Conservation (phyloP, 768 basidiomycete genomes). For the Amanita phalloides region DNA sequence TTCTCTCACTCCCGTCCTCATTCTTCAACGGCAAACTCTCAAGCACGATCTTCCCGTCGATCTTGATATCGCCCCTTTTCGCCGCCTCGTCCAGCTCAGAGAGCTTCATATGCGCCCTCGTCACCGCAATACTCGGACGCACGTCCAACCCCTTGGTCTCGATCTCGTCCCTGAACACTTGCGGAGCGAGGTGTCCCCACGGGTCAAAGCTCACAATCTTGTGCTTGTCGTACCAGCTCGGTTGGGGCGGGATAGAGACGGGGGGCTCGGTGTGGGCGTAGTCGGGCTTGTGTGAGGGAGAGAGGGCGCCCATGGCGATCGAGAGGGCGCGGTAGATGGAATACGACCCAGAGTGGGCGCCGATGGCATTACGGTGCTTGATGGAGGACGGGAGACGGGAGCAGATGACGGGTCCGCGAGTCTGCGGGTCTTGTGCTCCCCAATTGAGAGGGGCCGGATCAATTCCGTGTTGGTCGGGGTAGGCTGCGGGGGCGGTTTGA, state of each 20-base stretch:
- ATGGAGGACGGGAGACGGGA: conserved; percentile 76
- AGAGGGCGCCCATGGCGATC: conserved; percentile 81
- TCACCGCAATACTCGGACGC: conserved; percentile 88
- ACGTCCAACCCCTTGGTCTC: conserved; percentile 69
- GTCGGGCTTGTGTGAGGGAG: conserved; percentile 73
- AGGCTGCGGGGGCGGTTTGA: conserved; percentile 29
- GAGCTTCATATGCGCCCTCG: conserved; percentile 90
- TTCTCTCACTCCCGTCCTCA: conserved; percentile 46
- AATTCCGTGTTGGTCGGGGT: conserved; percentile 91
- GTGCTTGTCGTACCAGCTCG: conserved; percentile 60
- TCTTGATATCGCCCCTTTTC: conserved; percentile 52
- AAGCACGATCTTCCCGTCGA: conserved; percentile 81
- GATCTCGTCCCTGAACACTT: conserved; percentile 51
- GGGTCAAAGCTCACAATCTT: conserved; percentile 94
- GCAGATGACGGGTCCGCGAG: conserved; percentile 82
- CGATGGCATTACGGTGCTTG: conserved; percentile 88
- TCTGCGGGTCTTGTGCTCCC: conserved; percentile 56
- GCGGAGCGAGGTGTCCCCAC: conserved; percentile 81
- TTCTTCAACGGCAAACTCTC: conserved; percentile 54
- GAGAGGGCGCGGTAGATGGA: conserved; percentile 90
- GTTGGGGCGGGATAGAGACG: conserved; percentile 64
- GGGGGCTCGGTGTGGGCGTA: conserved; percentile 81
- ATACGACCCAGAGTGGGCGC: conserved; percentile 89
- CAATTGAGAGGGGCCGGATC: conserved; percentile 69
- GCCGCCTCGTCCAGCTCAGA: conserved; percentile 83